Evolutionary conservation across 768 basidiomycete genomes (phyloP).

Genomic region (Coprinopsis strossmayeri): DNA sequence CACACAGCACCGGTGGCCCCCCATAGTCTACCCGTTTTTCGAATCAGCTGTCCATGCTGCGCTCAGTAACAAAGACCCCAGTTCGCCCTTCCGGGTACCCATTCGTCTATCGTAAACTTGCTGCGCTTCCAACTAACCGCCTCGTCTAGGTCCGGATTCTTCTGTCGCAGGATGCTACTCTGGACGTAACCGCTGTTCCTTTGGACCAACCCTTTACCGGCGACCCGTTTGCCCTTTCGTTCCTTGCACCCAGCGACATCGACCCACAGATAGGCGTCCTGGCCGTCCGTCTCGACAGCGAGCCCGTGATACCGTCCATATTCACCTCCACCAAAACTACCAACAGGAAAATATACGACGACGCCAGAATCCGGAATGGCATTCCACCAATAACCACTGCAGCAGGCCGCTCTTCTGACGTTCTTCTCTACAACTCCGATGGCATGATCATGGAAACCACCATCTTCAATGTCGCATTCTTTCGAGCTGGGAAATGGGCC

Average conservation of each 20-base stretch:
- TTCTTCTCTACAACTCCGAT: slow-evolving; percentile 54
- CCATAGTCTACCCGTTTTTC: neutral
- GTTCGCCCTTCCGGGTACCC: slow-evolving; percentile 21
- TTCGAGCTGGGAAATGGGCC: slow-evolving; percentile 50
- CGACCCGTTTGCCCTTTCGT: slow-evolving; percentile 14
- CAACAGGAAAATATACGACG: slow-evolving; percentile 47
- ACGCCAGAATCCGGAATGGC: slow-evolving; percentile 52
- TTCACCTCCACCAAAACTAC: slow-evolving; percentile 75
- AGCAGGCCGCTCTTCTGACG: slow-evolving; percentile 37
- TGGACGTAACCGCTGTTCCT: slow-evolving; percentile 13
- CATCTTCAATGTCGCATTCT: slow-evolving; percentile 68
- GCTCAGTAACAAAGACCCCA: neutral
- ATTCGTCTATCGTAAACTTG: neutral
- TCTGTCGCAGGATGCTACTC: slow-evolving; percentile 14
- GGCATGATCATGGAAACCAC: slow-evolving; percentile 56
- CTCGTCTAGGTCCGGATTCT: slow-evolving; percentile 11
- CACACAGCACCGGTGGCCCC: neutral
- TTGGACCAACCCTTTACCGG: slow-evolving; percentile 8
- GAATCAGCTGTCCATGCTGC: slow-evolving; percentile 11
- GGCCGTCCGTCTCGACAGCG: slow-evolving; percentile 47
- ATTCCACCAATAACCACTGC: slow-evolving; percentile 28
- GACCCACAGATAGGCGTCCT: slow-evolving; percentile 18
- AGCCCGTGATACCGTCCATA: slow-evolving; percentile 44
- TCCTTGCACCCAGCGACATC: slow-evolving; percentile 10
- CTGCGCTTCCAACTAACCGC: neutral